Percentiles rank a stretch among this genome's conserved stretches.
These are phyloP conservation scores for Calonectria pseudoreteaudii DNA, from an alignment of 2,329 filamentous ascomycete genomes.

Conservation along the genomic window DNA sequence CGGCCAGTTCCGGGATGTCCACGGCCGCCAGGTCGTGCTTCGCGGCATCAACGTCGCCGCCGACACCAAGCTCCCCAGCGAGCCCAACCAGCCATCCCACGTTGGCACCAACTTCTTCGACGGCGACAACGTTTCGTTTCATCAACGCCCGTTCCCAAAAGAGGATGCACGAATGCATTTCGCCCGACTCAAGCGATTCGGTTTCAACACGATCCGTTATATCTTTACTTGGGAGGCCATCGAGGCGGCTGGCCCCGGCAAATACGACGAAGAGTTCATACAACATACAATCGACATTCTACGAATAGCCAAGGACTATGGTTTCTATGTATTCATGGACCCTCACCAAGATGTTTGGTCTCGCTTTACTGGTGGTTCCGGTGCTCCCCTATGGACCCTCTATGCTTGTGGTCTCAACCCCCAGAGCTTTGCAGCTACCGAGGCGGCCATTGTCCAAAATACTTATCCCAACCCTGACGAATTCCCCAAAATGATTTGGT, in stretches of 20 bases:
- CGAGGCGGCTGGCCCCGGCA: slow-evolving; percentile 89
- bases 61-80: slow-evolving; percentile 89
- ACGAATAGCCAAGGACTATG: slow-evolving; percentile 86
- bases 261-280: slow-evolving; percentile 95
- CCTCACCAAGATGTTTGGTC: slow-evolving; percentile 99
- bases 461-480: slow-evolving; percentile 85
- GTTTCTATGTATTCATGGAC: slow-evolving; percentile 98
- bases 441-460: slow-evolving; percentile 95
- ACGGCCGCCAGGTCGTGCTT: slow-evolving; percentile 87
- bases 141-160: slow-evolving; percentile 84
- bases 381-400: slow-evolving; percentile 96
- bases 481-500: slow-evolving; percentile 99
- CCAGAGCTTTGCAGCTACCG: slow-evolving; percentile 83
- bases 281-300: slow-evolving; percentile 89
- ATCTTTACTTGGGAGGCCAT: slow-evolving; percentile 99
- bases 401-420: slow-evolving; percentile 95
- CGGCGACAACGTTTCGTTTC: slow-evolving; percentile 90
- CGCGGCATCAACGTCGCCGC: slow-evolving; percentile 94
- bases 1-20: slow-evolving; percentile 82
- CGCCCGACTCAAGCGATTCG: slow-evolving; percentile 84
- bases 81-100: slow-evolving; percentile 85
- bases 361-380: slow-evolving; percentile 91
- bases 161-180: slow-evolving; percentile 90
- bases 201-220: slow-evolving; percentile 97
- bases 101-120: slow-evolving; percentile 86